Conservation (phyloP, 352 stramenopile genomes). For the Globisporangium irregulare region DNA sequence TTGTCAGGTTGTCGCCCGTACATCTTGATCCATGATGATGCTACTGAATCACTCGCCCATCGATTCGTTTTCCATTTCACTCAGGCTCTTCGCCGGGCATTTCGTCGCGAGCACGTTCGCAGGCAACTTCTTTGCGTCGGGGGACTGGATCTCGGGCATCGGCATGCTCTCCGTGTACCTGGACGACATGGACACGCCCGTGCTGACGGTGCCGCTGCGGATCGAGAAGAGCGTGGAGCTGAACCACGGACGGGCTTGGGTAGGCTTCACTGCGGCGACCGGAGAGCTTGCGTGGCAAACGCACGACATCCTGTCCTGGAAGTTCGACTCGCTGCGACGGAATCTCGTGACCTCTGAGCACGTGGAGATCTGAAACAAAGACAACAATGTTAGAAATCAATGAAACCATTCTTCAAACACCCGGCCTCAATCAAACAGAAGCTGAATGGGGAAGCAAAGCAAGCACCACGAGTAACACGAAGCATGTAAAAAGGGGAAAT, state of each 20-base stretch:
- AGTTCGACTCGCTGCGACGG: constrained; percentile 59
- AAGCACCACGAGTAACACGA: neutral
- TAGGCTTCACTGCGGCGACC: constrained; percentile 92
- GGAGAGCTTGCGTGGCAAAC: constrained; percentile 81
- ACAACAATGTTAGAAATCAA: neutral
- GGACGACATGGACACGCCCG: constrained; percentile 77
- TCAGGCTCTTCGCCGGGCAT: constrained; percentile 52
- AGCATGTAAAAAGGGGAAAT: neutral
- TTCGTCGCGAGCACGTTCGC: constrained; percentile 56
- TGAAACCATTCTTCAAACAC: neutral
- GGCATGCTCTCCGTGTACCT: constrained; percentile 86
- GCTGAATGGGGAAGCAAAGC: neutral
- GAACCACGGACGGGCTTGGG: constrained; percentile 79
- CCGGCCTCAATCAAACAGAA: neutral
- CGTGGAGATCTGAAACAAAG: constrained; percentile 2
- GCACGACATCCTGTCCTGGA: constrained; percentile 87
- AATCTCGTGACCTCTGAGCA: constrained; percentile 23
- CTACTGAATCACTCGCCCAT: neutral
- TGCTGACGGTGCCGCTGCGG: constrained; percentile 83
- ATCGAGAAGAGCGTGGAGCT: constrained; percentile 79
- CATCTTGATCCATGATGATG: neutral
- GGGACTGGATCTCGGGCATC: constrained; percentile 57
- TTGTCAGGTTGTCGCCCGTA: neutral
- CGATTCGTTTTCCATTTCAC: neutral
- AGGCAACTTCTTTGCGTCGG: constrained; percentile 64